Base-by-base conservation (phyloP, 768 basidiomycete genomes). In the Cytidiella melzeri region DNA sequence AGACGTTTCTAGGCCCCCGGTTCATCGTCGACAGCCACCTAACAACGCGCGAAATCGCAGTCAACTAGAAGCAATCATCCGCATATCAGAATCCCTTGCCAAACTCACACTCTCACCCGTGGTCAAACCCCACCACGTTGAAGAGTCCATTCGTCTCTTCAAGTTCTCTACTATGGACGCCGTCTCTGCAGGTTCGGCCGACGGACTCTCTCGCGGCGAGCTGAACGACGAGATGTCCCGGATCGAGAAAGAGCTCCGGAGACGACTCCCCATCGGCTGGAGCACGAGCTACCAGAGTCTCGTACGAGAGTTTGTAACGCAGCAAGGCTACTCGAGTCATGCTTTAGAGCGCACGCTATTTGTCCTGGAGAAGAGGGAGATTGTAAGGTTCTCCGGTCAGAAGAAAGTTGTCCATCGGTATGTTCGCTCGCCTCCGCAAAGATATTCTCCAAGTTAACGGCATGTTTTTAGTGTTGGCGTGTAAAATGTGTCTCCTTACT, bases 111-210 rank as follows among this genome's bases (percentile, higher is more conserved):
- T 99, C 13, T 85, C 87, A 0, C 75, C 91, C 0, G 76, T 83
- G 3, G 96, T 98, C 3, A 83, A 85, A 59, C 86, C 85, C 42
- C 86, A 94, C 63, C 94, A 99, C 58, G 95, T 98, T 20, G 94
- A 97, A 66, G 96, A 99, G 67, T 90, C 96, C 5, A 97, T 98
- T 58, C 87, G 96, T 9, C 69, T 99, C 37, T 99, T 99, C 83
- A 98, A 95, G 62, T 94, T 84, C 70, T 97, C 94, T 7, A 98
- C 96, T 2, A 98, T 99, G 95, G 93, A 98, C 64, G 96, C 96
- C 21, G 94, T 98, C 23, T 87, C 89, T 11, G 92, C 93, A 0
- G 94, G 96, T 11, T 86, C 90, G 26, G 84, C 87, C 15, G 96
- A 98, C 58, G 96, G 96, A 0, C 72, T 98, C 51, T 89, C 92